Percentiles rank a stretch among this genome's conserved stretches.
phyloP scores from a whole-genome alignment of 306 rosid species.

The Gillenia trifoliata region DNA sequence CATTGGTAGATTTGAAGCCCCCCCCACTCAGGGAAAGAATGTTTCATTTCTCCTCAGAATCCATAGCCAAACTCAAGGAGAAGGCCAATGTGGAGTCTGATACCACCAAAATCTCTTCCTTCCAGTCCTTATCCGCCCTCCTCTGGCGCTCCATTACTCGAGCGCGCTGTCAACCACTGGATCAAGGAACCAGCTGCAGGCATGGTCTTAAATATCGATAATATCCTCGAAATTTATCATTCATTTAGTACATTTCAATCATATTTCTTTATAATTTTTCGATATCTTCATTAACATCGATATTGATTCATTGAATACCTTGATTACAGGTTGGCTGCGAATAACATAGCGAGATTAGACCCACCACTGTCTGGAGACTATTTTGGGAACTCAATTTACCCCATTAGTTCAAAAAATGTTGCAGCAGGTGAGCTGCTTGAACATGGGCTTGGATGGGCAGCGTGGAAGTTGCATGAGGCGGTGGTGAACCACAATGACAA shows the following conservation, averaged over 20 bases:
- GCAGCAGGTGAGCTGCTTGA: slow-evolving; percentile 37
- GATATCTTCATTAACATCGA: not conserved
- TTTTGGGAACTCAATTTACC: slow-evolving; percentile 37
- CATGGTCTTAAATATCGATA: not conserved
- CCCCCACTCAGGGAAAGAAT: slow-evolving; percentile 45
- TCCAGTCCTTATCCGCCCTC: slow-evolving; percentile 48
- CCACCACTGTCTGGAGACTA: slow-evolving; percentile 39
- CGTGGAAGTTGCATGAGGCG: slow-evolving; percentile 44
- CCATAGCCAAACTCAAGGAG: slow-evolving; percentile 49
- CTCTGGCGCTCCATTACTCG: slow-evolving; percentile 54
- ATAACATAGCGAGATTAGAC: slow-evolving; percentile 40
- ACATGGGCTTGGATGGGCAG: slow-evolving; percentile 49
- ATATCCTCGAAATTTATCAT: not conserved
- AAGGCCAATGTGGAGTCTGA: slow-evolving; percentile 41
- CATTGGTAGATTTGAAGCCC: slow-evolving; percentile 28
- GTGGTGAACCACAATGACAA: slow-evolving; percentile 25
- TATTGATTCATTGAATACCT: not conserved
- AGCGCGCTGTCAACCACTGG: slow-evolving; percentile 3
- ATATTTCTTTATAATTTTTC: too few species aligned
- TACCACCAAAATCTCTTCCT: slow-evolving; percentile 41
- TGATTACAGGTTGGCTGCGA: slow-evolving; percentile 20
- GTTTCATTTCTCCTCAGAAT: slow-evolving; percentile 51
- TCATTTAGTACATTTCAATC: too few species aligned
- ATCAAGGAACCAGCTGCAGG: slow-evolving; percentile 28
- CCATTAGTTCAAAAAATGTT: not conserved